Evolutionary conservation across 768 basidiomycete genomes (phyloP).

Genomic region (Lanmaoa rubissima): DNA sequence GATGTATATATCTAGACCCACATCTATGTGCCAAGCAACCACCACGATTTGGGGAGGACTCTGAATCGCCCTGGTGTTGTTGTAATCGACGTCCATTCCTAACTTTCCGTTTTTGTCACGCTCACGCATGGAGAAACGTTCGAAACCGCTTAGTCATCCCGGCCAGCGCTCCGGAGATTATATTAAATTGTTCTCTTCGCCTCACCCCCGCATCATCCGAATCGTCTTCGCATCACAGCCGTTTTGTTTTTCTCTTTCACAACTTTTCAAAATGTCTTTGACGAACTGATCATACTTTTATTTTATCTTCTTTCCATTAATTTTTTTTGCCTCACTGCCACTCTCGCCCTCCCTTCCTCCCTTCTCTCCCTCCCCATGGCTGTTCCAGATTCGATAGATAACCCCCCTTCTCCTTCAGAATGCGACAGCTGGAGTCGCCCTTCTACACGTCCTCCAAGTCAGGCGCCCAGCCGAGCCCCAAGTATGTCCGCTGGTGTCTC

Average conservation of each 20-base stretch:
- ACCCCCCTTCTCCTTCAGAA: slow-evolving; percentile 54
- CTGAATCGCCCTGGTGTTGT: background rate
- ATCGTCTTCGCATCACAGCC: slow-evolving; percentile 12
- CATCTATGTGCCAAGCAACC: background rate
- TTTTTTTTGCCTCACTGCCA: background rate
- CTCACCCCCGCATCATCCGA: slow-evolving; percentile 11
- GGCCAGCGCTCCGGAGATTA: slow-evolving; percentile 9
- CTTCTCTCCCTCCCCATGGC: slow-evolving; percentile 33
- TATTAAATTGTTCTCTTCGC: slow-evolving; percentile 8
- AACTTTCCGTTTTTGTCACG: background rate
- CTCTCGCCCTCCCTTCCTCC: background rate
- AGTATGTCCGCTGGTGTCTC: slow-evolving; percentile 38
- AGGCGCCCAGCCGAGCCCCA: slow-evolving; percentile 45
- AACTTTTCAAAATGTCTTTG: slow-evolving; percentile 6
- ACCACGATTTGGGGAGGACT: background rate
- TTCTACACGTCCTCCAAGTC: slow-evolving; percentile 59
- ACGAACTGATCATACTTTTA: slow-evolving; percentile 7
- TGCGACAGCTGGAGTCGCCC: slow-evolving; percentile 61
- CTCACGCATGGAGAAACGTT: background rate
- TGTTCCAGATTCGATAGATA: slow-evolving; percentile 38
- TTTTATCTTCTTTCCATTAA: background rate
- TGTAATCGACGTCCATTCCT: background rate
- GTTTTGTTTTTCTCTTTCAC: background rate
- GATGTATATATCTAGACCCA: background rate
- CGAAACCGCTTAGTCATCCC: slow-evolving; percentile 23